phyloP scores from a whole-genome alignment of 768 basidiomycete genomes.

The Scleroderma citrinum region DNA sequence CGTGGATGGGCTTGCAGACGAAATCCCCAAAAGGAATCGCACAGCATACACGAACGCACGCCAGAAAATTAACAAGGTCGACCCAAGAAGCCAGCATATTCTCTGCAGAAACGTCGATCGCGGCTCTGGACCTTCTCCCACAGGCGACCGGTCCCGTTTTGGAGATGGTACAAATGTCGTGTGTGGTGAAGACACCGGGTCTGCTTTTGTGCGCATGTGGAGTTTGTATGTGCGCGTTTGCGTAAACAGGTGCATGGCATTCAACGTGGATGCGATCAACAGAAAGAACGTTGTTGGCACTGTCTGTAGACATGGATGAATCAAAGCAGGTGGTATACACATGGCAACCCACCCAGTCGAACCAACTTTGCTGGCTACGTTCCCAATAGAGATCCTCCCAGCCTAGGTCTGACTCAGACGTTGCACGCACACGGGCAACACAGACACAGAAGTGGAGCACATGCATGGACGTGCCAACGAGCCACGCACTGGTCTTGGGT shows the following conservation, averaged over 20 bases:
- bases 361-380: slow-evolving; percentile 59
- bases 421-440: slow-evolving; percentile 47
- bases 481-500: slow-evolving; percentile 57
- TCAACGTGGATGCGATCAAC: slow-evolving; percentile 48
- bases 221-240: slow-evolving; percentile 67
- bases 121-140: slow-evolving; percentile 31
- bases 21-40: slow-evolving; percentile 64
- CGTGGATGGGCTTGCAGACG: slow-evolving; percentile 35
- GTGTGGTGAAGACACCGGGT: slow-evolving; percentile 66
- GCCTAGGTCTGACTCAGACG: slow-evolving; percentile 62
- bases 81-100: slow-evolving; percentile 22
- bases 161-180: slow-evolving; percentile 57
- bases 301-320: slow-evolving; percentile 41
- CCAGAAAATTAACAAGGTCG: slow-evolving; percentile 40
- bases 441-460: slow-evolving; percentile 62
- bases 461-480: slow-evolving; percentile 61
- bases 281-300: slow-evolving; percentile 56
- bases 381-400: slow-evolving; percentile 79
- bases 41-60: slow-evolving; percentile 48
- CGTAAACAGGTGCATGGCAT: slow-evolving; percentile 63
- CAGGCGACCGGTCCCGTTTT: slow-evolving; percentile 13
- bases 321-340: not conserved
- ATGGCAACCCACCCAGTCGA: slow-evolving; percentile 62
- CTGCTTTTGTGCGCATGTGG: slow-evolving; percentile 42
- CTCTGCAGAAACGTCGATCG: slow-evolving; percentile 43